phyloP scores from a whole-genome alignment of 2,329 filamentous ascomycete species.

The Neofusicoccum parvum region DNA sequence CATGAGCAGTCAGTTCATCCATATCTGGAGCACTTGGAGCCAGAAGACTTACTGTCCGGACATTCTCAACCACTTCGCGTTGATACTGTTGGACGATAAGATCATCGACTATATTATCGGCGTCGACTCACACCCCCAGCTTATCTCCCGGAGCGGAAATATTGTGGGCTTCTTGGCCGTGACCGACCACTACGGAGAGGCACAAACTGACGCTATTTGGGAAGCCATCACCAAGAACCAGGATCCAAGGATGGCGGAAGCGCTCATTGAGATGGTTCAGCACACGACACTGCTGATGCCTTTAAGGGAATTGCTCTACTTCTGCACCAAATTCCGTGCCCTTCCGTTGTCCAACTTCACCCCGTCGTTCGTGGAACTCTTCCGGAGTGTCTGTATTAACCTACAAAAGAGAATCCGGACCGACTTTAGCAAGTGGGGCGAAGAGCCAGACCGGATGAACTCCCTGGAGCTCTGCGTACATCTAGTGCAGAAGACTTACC shows the following conservation, averaged over 20 bases:
- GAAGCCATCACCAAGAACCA: constrained; percentile 77
- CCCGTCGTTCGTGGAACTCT: constrained; percentile 34
- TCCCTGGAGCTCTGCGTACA: constrained; percentile 63
- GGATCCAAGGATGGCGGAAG: constrained; percentile 81
- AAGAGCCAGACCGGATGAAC: constrained; percentile 32
- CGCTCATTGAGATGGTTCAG: constrained; percentile 69
- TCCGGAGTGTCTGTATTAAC: constrained; percentile 25
- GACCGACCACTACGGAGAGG: constrained; percentile 69
- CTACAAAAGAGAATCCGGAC: constrained; percentile 11
- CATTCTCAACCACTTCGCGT: constrained; percentile 68
- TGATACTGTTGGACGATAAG: constrained; percentile 68
- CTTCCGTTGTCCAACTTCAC: constrained; percentile 36
- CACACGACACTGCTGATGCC: constrained; percentile 50
- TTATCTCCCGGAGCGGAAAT: constrained; percentile 79
- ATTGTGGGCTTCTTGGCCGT: constrained; percentile 86
- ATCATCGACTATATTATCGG: constrained; percentile 87
- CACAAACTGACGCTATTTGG: constrained; percentile 82
- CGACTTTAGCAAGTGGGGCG: constrained; percentile 22
- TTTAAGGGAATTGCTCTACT: constrained; percentile 57
- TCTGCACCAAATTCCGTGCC: constrained; percentile 67
- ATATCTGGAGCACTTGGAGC: constrained; percentile 58
- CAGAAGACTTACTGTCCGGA: constrained; percentile 31
- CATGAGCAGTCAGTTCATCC: constrained; percentile 72
- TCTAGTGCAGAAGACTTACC: constrained; percentile 71
- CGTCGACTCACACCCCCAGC: constrained; percentile 86